Conservation (phyloP, 148 eudicot genomes). For the Rhododendron molle region DNA sequence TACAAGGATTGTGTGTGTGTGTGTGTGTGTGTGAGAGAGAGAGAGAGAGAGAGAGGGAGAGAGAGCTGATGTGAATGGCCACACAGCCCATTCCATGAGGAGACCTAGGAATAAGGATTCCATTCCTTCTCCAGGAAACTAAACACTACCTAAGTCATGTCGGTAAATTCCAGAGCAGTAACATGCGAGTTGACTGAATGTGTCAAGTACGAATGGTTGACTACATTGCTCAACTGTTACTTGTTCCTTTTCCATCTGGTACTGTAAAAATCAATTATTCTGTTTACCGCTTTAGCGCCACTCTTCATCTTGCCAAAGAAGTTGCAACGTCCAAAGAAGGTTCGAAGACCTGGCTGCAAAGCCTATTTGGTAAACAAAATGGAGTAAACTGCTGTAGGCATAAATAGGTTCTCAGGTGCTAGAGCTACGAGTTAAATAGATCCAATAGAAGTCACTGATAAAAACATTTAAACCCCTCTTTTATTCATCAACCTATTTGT, state of each 20-base stretch:
- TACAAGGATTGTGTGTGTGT: not conserved
- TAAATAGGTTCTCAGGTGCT: not conserved
- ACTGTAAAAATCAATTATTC: not conserved
- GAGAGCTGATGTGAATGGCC: not conserved
- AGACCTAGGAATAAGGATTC: not conserved
- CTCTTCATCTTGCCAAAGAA: not conserved
- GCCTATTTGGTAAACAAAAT: not conserved
- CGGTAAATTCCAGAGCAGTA: not conserved
- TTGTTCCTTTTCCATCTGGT: not conserved
- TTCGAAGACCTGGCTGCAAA: not conserved
- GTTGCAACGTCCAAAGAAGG: not conserved
- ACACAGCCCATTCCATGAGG: not conserved
- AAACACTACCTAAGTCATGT: not conserved
- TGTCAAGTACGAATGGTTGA: not conserved
- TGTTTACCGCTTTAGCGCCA: not conserved
- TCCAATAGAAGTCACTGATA: not conserved
- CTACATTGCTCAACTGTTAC: not conserved
- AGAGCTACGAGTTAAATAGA: not conserved
- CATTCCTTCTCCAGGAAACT: not conserved
- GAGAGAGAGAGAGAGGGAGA: not conserved
- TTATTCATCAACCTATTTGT: not conserved
- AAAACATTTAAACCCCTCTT: not conserved
- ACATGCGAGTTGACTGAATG: not conserved
- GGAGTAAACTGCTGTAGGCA: not conserved
- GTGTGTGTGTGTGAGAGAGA: not conserved